phyloP scores from a whole-genome alignment of 306 rosid genomes.

The Trifolium repens region DNA sequence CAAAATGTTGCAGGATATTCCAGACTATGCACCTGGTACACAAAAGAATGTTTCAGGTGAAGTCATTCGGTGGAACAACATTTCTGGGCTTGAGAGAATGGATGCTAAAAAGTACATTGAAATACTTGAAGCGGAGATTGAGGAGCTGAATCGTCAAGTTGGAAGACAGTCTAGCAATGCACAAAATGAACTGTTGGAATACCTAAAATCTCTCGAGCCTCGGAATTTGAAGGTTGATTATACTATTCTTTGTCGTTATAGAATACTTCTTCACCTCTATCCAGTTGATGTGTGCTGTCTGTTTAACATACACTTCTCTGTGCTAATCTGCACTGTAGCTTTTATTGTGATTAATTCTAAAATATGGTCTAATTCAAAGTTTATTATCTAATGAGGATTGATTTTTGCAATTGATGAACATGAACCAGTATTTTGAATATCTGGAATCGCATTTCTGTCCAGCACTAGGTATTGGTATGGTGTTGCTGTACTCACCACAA shows the following conservation, averaged over 20 bases:
- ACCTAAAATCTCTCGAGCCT: slow-evolving; percentile 95
- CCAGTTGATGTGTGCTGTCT: slow-evolving; percentile 24
- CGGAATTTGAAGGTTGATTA: slow-evolving; percentile 78
- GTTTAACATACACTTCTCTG: not conserved
- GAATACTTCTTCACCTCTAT: slow-evolving; percentile 27
- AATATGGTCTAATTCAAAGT: slow-evolving; percentile 2
- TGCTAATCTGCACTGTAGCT: slow-evolving; percentile 22
- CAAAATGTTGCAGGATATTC: slow-evolving; percentile 68
- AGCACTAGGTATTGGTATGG: slow-evolving; percentile 27
- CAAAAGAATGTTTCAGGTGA: slow-evolving; percentile 96
- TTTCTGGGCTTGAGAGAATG: slow-evolving; percentile 83
- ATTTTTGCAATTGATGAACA: slow-evolving; percentile 21
- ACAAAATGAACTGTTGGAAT: slow-evolving; percentile 89
- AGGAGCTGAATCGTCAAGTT: slow-evolving; percentile 89
- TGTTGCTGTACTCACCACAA: slow-evolving; percentile 18
- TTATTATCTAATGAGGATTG: not conserved
- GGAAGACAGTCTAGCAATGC: slow-evolving; percentile 75
- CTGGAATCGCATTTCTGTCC: slow-evolving; percentile 27
- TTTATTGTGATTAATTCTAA: slow-evolving; percentile 27
- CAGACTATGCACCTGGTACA: slow-evolving; percentile 91
- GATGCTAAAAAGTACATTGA: slow-evolving; percentile 97
- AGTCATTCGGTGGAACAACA: slow-evolving; percentile 91
- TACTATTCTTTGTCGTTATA: slow-evolving; percentile 13
- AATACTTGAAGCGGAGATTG: slow-evolving; percentile 93
- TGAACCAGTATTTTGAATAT: slow-evolving; percentile 20